Evolutionary conservation across 441 rosid genomes (phyloP).

Genomic region (Cnidoscolus chayamansa): DNA sequence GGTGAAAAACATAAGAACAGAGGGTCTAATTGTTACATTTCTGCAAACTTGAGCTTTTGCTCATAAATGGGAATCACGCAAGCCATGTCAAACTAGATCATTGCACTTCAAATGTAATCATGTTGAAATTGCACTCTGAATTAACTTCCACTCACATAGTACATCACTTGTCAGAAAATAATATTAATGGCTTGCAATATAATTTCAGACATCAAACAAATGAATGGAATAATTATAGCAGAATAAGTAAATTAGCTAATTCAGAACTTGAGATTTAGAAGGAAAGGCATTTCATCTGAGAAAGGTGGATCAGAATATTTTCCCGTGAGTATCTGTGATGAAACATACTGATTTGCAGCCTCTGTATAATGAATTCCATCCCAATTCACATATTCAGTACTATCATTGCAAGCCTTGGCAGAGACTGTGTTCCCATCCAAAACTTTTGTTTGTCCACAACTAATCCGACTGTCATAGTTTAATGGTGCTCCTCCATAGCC

Average conservation of each 20-base stretch:
- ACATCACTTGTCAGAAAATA: constrained; percentile 7
- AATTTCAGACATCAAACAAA: constrained; percentile 15
- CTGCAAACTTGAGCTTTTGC: background rate
- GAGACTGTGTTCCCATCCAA: constrained; percentile 57
- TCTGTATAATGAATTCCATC: constrained; percentile 95
- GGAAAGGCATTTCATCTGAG: constrained; percentile 74
- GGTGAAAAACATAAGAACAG: background rate
- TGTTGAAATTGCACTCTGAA: constrained; percentile 2
- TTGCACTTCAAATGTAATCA: background rate
- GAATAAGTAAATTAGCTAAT: constrained; percentile 10
- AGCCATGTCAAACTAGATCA: constrained; percentile 1
- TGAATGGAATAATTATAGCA: constrained; percentile 21
- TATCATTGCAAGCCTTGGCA: constrained; percentile 69
- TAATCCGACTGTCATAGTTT: constrained; percentile 63
- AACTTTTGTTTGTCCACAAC: constrained; percentile 78
- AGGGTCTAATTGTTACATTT: background rate
- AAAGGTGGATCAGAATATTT: constrained; percentile 82
- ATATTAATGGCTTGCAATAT: constrained; percentile 10
- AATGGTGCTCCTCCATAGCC: constrained; percentile 81
- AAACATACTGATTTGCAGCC: constrained; percentile 74
- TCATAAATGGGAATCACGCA: background rate
- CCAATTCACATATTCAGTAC: constrained; percentile 82
- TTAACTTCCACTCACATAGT: background rate
- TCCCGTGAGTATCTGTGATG: constrained; percentile 73
- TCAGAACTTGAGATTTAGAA: constrained; percentile 67